phyloP scores from a whole-genome alignment of 1,284 basidiomycete species.

The Athelia psychrophila region DNA sequence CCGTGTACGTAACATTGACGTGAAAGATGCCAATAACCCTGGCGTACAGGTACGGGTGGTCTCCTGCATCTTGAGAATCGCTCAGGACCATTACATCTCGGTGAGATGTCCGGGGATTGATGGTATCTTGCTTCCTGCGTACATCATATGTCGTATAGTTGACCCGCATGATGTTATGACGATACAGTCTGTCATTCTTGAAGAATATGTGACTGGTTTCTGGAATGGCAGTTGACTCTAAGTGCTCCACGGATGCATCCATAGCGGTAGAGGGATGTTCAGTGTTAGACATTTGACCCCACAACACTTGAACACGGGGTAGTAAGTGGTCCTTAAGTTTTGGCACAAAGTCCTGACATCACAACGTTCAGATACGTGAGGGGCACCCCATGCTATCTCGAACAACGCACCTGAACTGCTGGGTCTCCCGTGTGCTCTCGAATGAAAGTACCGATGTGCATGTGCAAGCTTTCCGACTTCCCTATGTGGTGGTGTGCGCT shows the following conservation, averaged over 20 bases:
- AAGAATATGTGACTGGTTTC: slow-evolving; percentile 16
- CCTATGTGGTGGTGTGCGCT: background rate
- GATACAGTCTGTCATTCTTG: slow-evolving; percentile 24
- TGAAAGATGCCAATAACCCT: background rate
- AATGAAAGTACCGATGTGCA: background rate
- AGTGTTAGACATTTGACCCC: background rate
- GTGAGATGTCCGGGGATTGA: slow-evolving; percentile 29
- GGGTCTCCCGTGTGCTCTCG: slow-evolving; percentile 7
- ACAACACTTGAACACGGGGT: background rate
- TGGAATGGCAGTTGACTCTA: background rate
- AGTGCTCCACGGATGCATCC: slow-evolving; percentile 7
- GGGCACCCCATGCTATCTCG: background rate
- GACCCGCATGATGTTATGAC: slow-evolving; percentile 26
- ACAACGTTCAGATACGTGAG: background rate
- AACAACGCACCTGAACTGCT: background rate
- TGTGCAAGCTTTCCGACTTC: background rate
- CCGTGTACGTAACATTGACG: background rate
- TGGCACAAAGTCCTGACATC: slow-evolving; percentile 8
- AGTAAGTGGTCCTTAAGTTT: slow-evolving; percentile 7
- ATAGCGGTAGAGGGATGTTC: background rate
- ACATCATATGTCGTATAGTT: slow-evolving; percentile 47
- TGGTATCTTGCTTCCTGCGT: slow-evolving; percentile 30
- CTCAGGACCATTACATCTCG: slow-evolving; percentile 33
- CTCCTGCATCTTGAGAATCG: slow-evolving; percentile 14
- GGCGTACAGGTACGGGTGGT: background rate